A percentile compares a stretch with the other conserved stretches of the same genome.
Conservation (phyloP, 2,329 filamentous ascomycete species). For the Aspergillus proliferans region DNA sequence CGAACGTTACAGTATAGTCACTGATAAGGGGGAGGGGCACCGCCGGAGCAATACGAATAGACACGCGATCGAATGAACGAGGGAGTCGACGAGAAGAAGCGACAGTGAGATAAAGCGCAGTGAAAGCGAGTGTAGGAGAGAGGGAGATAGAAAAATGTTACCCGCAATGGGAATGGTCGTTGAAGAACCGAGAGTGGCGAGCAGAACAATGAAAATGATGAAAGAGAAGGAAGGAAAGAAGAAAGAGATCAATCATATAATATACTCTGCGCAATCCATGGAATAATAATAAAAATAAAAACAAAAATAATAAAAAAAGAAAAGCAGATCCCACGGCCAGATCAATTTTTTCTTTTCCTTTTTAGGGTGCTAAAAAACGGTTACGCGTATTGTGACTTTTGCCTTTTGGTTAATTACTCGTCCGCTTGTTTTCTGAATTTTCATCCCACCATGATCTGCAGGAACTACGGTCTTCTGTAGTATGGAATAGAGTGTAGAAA, state of each 20-base stretch:
- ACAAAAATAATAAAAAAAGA: background rate
- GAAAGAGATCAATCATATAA: background rate
- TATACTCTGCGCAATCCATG: slow-evolving; percentile 5
- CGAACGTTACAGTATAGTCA: slow-evolving; percentile 1
- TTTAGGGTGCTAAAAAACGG: background rate
- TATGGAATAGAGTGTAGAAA: too few species aligned
- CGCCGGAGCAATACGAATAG: too few species aligned
- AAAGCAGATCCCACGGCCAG: background rate
- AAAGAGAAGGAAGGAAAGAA: slow-evolving; percentile 1
- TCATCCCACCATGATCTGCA: background rate
- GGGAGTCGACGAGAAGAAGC: background rate
- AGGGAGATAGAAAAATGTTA: background rate
- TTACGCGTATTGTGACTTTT: background rate
- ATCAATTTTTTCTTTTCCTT: background rate
- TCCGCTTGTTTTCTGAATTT: background rate
- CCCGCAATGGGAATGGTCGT: background rate
- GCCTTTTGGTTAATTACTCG: background rate
- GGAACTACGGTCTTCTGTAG: background rate
- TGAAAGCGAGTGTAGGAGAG: background rate
- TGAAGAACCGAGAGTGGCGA: slow-evolving; percentile 1
- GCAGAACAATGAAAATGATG: background rate
- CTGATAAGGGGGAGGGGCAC: too few species aligned
- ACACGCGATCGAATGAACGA: background rate
- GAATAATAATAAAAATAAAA: slow-evolving; percentile 1
- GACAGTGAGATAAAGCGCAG: background rate